Conservation (phyloP, 2,329 filamentous ascomycete genomes). For the Clonostachys chloroleuca region DNA sequence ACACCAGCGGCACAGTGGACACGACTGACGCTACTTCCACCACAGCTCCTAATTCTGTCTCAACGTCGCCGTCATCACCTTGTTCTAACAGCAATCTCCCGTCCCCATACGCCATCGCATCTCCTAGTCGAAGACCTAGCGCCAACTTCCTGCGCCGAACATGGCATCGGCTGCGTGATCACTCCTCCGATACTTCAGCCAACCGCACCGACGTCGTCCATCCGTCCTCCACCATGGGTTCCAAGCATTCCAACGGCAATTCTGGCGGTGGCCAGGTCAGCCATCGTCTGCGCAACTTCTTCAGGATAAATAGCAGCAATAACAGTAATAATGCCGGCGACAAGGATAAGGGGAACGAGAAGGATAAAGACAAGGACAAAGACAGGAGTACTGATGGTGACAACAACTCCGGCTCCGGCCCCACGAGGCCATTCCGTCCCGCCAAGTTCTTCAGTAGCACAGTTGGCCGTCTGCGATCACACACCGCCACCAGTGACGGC, state of each 20-base stretch:
- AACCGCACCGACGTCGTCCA: neutral
- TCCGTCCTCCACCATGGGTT: constrained; percentile 3
- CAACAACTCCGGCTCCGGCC: neutral
- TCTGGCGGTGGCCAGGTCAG: constrained; percentile 54
- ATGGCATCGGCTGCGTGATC: constrained; percentile 31
- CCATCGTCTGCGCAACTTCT: constrained; percentile 67
- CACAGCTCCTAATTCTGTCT: neutral
- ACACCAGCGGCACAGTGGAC: no score
- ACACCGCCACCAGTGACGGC: constrained; percentile 89
- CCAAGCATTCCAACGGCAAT: constrained; percentile 37
- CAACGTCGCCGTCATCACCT: neutral
- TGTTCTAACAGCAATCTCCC: neutral
- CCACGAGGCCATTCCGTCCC: constrained; percentile 58
- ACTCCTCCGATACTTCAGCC: constrained; percentile 4
- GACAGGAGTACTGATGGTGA: neutral
- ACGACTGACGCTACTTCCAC: no score
- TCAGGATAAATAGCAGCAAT: constrained; percentile 56
- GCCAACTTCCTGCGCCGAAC: constrained; percentile 15
- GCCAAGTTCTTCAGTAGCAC: constrained; percentile 85
- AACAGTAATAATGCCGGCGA: constrained; percentile 29
- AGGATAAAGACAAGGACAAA: constrained; percentile 9
- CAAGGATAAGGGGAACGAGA: constrained; percentile 27
- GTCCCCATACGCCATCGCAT: constrained; percentile 1
- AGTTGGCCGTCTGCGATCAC: constrained; percentile 81
- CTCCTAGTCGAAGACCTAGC: constrained; percentile 3